Conservation (phyloP, 176 grass and related monocot genomes). For the Stipa capillata region DNA sequence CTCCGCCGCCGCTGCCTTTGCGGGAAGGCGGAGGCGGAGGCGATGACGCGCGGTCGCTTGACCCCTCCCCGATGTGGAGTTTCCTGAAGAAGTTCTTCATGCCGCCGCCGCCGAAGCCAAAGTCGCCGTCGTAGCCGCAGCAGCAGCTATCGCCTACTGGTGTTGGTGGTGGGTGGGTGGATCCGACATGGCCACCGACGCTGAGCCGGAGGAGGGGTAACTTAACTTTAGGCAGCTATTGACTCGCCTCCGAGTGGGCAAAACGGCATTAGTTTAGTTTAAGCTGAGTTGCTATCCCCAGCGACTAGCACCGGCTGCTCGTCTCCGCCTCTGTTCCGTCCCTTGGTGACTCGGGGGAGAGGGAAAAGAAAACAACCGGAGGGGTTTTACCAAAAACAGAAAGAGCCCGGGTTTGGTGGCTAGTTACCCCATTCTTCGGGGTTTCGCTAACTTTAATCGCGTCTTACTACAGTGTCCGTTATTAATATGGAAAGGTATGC, state of each 20-base stretch:
- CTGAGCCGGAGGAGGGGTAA: conserved; percentile 17
- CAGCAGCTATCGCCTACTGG: conserved; percentile 28
- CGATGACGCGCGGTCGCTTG: conserved; percentile 24
- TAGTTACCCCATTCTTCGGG: neutral
- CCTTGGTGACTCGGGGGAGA: neutral
- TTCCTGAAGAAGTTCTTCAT: conserved; percentile 99
- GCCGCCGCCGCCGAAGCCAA: neutral
- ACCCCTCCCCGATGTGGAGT: conserved; percentile 73
- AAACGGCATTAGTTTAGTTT: conserved; percentile 34
- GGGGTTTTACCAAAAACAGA: neutral
- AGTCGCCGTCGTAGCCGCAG: conserved; percentile 22
- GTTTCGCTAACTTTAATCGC: neutral
- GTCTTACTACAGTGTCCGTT: neutral
- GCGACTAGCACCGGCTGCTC: neutral
- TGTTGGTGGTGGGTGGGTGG: conserved; percentile 46
- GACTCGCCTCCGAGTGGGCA: conserved; percentile 25
- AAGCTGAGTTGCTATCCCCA: conserved; percentile 9
- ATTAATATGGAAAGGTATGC: conserved; percentile 25
- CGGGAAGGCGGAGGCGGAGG: conserved; percentile 21
- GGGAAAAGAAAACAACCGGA: too few relatives aligned
- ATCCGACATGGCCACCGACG: conserved; percentile 71
- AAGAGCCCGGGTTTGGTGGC: neutral
- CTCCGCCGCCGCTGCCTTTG: neutral
- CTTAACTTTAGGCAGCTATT: conserved; percentile 33
- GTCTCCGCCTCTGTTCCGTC: too few relatives aligned